These are phyloP conservation scores for Penicillium pancosmium DNA, from an alignment of 495 filamentous ascomycete species.

Conservation along the genomic window DNA sequence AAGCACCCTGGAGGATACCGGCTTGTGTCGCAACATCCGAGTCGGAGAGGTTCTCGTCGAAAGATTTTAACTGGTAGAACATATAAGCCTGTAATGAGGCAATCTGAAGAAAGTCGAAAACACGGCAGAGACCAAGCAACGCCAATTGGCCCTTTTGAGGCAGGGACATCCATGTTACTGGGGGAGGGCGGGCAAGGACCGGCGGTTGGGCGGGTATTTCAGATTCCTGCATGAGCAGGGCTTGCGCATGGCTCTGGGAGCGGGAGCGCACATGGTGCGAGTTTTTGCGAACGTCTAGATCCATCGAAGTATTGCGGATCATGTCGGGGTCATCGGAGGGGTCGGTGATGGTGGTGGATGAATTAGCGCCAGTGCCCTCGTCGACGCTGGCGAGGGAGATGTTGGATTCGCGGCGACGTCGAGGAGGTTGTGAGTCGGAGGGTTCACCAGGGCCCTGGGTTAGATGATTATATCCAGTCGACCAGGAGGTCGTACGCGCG, in stretches of 20 bases:
- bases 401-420: conserved; percentile 44
- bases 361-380: conserved; percentile 22
- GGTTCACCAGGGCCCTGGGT: conserved; percentile 30
- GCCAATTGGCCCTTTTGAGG: conserved; percentile 75
- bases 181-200: conserved; percentile 28
- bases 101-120: conserved; percentile 58
- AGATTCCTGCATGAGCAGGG: conserved; percentile 25
- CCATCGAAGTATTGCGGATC: conserved; percentile 42
- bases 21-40: conserved; percentile 75
- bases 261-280: conserved; percentile 38
- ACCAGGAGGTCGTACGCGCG: conserved; percentile 46
- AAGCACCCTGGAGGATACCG: conserved; percentile 76
- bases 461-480: conserved; percentile 38
- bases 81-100: conserved; percentile 67
- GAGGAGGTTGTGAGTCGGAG: conserved; percentile 30
- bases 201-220: conserved; percentile 19
- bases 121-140: conserved; percentile 70
- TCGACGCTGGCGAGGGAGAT: conserved; percentile 40
- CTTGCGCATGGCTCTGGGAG: conserved; percentile 36
- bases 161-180: conserved; percentile 68
- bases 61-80: conserved; percentile 78
- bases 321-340: conserved; percentile 28
- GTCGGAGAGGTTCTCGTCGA: conserved; percentile 63
- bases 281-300: conserved; percentile 27
- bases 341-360: background rate